Base-by-base conservation (phyloP, 2,329 filamentous ascomycete species). In the Podosphaera xanthii region DNA sequence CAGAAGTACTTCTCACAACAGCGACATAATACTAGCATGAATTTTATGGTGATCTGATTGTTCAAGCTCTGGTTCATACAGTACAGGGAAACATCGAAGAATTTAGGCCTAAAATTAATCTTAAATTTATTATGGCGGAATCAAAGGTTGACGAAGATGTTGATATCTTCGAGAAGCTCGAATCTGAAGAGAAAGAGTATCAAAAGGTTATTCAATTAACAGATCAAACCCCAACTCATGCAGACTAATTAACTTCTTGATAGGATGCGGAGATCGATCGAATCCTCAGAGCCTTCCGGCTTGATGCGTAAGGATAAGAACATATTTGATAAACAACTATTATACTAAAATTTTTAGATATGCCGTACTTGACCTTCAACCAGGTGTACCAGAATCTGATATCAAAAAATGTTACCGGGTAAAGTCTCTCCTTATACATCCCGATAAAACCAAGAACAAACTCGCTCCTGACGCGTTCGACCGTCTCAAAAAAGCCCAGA, bases 371-470 rank as follows among this genome's bases (percentile, higher is more conserved):
- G 92, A 94, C 71, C 85, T 98, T 53, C 89, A 95, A 70, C 92
- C 92, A 2, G 92, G 92, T 69, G 88, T 97, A 30, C 82, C 92
- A 59, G 91, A 97, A 66, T 90, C 87, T 61, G 92, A 97, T 73
- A 97, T 98, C 76, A 97, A 96, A 73, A 76, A 84, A 65, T 80
- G 81, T 65, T 98, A 97, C 74, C 90, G 92, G 76, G 90, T 88
- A 67, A 97, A 96, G 72, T 98, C 92, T n/a, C 83, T 98, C 60
- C 82, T 98, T 56, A 97, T 98, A 75, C 92, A 98, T 75, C 92
- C 92, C 5, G 92, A 98, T 76, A 98, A 98, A 72, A 96, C 92
- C 60, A 83, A 83, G 68, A 97, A 98, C 69, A 84, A 88, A 0
- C 80, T 77, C 56, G 92, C 92, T 0, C 91, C 92, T 2, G 92